Evolutionary conservation across 202 grass and related monocot genomes (phyloP).

Genomic region (Zoysia matrella): DNA sequence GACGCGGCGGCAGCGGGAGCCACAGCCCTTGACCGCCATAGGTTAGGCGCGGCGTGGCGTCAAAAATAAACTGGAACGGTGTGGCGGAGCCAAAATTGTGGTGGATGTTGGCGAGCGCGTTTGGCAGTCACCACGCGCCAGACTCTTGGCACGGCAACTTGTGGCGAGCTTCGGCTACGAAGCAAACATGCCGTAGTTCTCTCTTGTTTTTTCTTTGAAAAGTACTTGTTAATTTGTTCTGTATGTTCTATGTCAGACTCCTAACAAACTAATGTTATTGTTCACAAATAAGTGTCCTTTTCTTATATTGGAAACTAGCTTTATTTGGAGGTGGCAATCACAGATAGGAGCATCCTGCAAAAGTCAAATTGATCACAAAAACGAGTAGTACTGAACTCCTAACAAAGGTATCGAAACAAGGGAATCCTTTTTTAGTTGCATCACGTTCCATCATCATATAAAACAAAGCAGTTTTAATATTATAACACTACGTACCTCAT

Average conservation of each 20-base stretch:
- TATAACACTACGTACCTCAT: background rate
- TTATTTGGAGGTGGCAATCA: background rate
- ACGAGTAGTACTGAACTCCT: conserved; percentile 6
- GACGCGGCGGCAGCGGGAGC: too few relatives aligned
- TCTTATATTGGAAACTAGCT: background rate
- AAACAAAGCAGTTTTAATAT: background rate
- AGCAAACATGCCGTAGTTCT: too few relatives aligned
- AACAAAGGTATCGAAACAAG: conserved; percentile 21
- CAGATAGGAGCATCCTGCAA: background rate
- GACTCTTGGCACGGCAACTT: too few relatives aligned
- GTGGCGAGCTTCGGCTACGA: too few relatives aligned
- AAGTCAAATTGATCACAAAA: conserved; percentile 10
- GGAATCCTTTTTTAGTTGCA: conserved; percentile 17
- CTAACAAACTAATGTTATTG: background rate
- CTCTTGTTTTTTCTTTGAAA: too few relatives aligned
- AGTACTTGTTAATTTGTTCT: background rate
- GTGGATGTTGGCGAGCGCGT: too few relatives aligned
- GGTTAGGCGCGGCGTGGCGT: too few relatives aligned
- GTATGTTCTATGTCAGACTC: background rate
- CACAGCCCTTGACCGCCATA: too few relatives aligned
- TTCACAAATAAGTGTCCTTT: background rate
- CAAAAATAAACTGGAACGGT: too few relatives aligned
- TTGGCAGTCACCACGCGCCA: too few relatives aligned
- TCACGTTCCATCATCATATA: background rate
- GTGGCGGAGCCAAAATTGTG: too few relatives aligned